phyloP scores from a whole-genome alignment of 768 basidiomycete species.

The Lactarius evosmus region DNA sequence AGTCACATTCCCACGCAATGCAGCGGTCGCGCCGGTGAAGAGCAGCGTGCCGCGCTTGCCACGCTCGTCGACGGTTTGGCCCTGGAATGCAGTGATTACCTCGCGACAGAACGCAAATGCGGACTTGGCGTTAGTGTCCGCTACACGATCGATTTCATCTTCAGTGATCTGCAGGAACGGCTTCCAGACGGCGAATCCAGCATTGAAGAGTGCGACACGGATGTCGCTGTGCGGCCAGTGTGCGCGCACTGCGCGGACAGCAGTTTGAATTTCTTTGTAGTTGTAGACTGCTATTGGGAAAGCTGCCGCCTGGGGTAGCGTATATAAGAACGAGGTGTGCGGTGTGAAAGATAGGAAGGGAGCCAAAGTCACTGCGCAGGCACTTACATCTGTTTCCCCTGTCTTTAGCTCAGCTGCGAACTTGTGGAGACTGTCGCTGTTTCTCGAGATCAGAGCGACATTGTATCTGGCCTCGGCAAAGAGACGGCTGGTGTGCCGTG shows the following conservation, averaged over 20 bases:
- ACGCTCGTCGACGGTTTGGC: conserved; percentile 33
- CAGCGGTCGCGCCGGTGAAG: conserved; percentile 46
- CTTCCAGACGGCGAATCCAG: conserved; percentile 38
- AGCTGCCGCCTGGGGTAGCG: conserved; percentile 40
- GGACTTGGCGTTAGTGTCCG: conserved; percentile 39
- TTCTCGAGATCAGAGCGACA: conserved; percentile 41
- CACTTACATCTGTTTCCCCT: conserved; percentile 38
- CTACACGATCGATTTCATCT: conserved; percentile 33
- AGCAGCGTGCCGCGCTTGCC: conserved; percentile 42
- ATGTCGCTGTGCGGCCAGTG: conserved; percentile 37
- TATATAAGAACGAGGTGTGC: neutral
- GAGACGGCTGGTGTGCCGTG: conserved; percentile 32
- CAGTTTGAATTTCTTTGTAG: conserved; percentile 33
- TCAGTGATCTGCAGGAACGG: conserved; percentile 41
- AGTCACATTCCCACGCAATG: conserved; percentile 38
- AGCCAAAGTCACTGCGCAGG: too few species aligned
- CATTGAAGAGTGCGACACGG: conserved; percentile 43
- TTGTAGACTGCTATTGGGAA: conserved; percentile 40
- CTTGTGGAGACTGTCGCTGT: conserved; percentile 35
- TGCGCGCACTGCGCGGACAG: conserved; percentile 36
- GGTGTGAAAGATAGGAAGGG: too few species aligned
- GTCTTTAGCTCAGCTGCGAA: conserved; percentile 36
- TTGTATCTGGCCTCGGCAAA: conserved; percentile 42
- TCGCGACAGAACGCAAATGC: conserved; percentile 41
- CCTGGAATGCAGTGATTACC: conserved; percentile 36